phyloP scores from a whole-genome alignment of 2,329 filamentous ascomycete genomes.

The Atkinsonella texensis region DNA sequence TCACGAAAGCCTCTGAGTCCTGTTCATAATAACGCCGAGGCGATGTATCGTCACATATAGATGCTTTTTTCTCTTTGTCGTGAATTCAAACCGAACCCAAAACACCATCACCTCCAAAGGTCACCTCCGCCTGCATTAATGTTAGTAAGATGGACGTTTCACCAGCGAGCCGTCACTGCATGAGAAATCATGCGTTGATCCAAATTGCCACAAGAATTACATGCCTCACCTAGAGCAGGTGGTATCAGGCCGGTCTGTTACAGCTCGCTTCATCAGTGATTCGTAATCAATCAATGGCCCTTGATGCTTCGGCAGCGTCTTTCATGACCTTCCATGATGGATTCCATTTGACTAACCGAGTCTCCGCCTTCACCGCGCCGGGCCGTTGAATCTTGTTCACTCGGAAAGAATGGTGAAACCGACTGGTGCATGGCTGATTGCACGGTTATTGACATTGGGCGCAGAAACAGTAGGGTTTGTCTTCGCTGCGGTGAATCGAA shows the following conservation, averaged over 20 bases:
- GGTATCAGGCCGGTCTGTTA: slow-evolving; percentile 1
- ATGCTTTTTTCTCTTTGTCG: neutral
- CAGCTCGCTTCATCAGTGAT: neutral
- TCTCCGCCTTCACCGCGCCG: neutral
- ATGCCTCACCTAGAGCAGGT: neutral
- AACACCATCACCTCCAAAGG: neutral
- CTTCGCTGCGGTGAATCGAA: neutral
- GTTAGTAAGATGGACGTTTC: neutral
- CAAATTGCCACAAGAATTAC: neutral
- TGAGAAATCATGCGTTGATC: neutral
- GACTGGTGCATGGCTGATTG: neutral
- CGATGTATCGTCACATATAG: neutral
- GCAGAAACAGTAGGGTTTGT: neutral
- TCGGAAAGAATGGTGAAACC: neutral
- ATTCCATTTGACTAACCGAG: neutral
- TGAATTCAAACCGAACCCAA: neutral
- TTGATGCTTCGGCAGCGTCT: neutral
- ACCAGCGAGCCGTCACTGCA: neutral
- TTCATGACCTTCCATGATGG: neutral
- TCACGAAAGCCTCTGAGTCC: neutral
- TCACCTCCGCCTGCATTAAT: neutral
- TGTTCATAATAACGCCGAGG: neutral
- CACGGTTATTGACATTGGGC: neutral
- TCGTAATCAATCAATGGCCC: neutral
- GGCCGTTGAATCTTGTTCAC: neutral